These are phyloP conservation scores for Adiantum capillusveneris DNA, from an alignment of 75 land plant species.

Conservation along the genomic window DNA sequence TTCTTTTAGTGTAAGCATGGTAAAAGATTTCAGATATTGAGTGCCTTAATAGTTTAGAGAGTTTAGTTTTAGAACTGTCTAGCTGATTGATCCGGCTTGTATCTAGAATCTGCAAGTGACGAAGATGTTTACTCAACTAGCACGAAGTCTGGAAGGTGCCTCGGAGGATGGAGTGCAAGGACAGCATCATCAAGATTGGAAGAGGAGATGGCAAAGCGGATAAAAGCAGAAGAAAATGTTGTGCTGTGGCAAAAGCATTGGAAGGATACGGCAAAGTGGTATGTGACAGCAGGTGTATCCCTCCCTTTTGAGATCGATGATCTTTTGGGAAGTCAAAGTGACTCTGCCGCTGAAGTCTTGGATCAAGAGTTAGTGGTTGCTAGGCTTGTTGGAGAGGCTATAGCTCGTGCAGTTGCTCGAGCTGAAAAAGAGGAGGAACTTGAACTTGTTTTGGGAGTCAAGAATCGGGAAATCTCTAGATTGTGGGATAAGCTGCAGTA, in stretches of 20 bases:
- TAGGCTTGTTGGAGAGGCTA: conserved; percentile 26
- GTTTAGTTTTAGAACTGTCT: too few relatives aligned
- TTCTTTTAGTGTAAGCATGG: too few relatives aligned
- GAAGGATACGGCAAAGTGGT: conserved; percentile 18
- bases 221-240: conserved; percentile 34
- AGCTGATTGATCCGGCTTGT: too few relatives aligned
- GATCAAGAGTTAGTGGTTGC: conserved; percentile 20
- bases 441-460: conserved; percentile 23
- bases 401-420: conserved; percentile 31
- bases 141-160: conserved; percentile 4
- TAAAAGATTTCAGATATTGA: too few relatives aligned
- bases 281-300: conserved; percentile 1
- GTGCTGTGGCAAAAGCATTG: conserved; percentile 22
- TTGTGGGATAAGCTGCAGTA: conserved; percentile 49
- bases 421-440: conserved; percentile 38
- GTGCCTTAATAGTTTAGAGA: too few relatives aligned
- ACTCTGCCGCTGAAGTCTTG: not conserved
- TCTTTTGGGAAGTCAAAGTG: conserved; percentile 2
- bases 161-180: conserved; percentile 6
- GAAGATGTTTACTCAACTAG: conserved; percentile 11
- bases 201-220: conserved; percentile 32
- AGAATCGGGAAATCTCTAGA: conserved; percentile 45
- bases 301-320: not conserved
- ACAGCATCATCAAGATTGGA: conserved; percentile 6
- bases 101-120: conserved; percentile 17